Base-by-base conservation (phyloP, 306 rosid genomes). In the Dicorynia guianensis region DNA sequence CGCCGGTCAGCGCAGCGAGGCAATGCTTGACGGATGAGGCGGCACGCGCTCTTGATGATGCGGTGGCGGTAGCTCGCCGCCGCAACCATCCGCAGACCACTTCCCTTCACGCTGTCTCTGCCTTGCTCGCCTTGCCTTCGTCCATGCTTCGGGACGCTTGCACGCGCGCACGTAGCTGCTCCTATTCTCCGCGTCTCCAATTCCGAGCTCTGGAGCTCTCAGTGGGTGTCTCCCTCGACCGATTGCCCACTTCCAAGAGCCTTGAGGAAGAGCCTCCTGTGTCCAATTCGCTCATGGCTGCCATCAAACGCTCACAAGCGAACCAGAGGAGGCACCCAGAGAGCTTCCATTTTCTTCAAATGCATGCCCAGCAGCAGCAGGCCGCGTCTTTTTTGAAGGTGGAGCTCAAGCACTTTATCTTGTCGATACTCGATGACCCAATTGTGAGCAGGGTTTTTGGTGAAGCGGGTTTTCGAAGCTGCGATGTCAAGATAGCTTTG, bases 1-100 rank as follows among this genome's bases (percentile, higher is more conserved):
- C 97, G 97, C 96, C 96, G 93, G 96, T 95, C 6, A 86, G 84
- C 75, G 68, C 79, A 47, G 97, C 93, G 33, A 86, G 97, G 91
- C 96, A 95, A 87, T 88, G 87, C 74, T 84, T 95, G 58, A 90
- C 98, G 18, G 97, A 92, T 0, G 97, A 92, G 65, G 95, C 98
- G 11, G 97, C 91, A 33, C 91, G 92, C 61, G 93, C 88, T 0
- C 78, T 95, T 0, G 93, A 95, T 71, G 97, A 95, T 10, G 96
- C 97, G 0, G 97, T 92, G 8, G 48, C 79, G 0, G 96, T 95
- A 4, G 97, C 97, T 34, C 95, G 97, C 15, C 86, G 96, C 8
- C 82, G 97, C 0, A 57, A 83, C 65, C 98, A 95, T 77, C 75
- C 89, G 2, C 97, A 95, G 85, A 95, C 98, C 0, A 92, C 95